Conservation (phyloP, 805 yeast genomes). For the Candida argentea region DNA sequence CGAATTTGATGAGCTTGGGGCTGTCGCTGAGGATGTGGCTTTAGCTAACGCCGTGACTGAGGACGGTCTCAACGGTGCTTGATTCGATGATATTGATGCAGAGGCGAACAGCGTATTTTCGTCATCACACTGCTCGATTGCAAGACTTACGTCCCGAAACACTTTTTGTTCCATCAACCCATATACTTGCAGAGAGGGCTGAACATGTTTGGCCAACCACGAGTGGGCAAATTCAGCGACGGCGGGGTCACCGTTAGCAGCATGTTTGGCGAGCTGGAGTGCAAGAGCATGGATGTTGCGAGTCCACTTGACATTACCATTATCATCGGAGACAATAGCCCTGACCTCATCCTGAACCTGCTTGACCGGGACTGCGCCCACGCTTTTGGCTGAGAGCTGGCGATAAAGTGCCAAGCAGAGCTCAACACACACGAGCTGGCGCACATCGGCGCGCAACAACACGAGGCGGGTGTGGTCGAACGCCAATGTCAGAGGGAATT, state of each 20-base stretch:
- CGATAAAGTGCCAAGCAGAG: slow-evolving; percentile 64
- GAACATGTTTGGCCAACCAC: slow-evolving; percentile 81
- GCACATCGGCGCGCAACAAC: slow-evolving; percentile 70
- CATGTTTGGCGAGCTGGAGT: slow-evolving; percentile 48
- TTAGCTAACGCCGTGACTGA: slow-evolving; percentile 1
- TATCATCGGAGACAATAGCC: slow-evolving; percentile 74
- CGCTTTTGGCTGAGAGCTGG: slow-evolving; percentile 39
- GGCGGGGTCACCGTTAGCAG: slow-evolving; percentile 8
- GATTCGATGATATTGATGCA: slow-evolving; percentile 1
- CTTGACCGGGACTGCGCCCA: slow-evolving; percentile 19
- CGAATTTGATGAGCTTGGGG: slow-evolving; percentile 2
- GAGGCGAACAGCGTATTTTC: slow-evolving; percentile 5
- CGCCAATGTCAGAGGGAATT: slow-evolving; percentile 74
- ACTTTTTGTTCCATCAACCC: slow-evolving; percentile 62
- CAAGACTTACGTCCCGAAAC: slow-evolving; percentile 38
- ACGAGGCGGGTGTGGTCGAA: slow-evolving; percentile 79
- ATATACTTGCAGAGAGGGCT: slow-evolving; percentile 70
- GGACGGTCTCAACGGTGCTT: background rate
- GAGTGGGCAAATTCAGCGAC: slow-evolving; percentile 52
- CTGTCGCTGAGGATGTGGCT: slow-evolving; percentile 2
- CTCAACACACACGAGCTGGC: slow-evolving; percentile 75
- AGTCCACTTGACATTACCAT: slow-evolving; percentile 87
- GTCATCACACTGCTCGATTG: slow-evolving; percentile 16
- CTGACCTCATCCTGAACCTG: slow-evolving; percentile 60
- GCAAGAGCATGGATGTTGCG: slow-evolving; percentile 66